Evolutionary conservation across 768 basidiomycete genomes (phyloP), one percentile per base, ranked within the genome.

Genomic region (Mrakia frigida): DNA sequence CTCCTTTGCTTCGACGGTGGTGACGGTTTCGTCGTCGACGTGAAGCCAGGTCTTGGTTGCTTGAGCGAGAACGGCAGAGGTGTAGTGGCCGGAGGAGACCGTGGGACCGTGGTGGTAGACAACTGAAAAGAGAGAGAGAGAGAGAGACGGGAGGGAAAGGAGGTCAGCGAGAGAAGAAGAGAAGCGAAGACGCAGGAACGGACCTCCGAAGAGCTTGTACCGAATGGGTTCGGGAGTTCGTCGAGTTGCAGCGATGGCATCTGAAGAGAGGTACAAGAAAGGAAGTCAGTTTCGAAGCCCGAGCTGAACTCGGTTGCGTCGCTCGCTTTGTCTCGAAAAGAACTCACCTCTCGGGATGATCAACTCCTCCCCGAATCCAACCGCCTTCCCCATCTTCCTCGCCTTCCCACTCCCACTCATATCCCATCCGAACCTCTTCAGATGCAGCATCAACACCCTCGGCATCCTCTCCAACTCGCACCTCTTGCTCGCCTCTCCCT

Each of bases 61-160:
- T 25, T 77, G 74, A 43, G 92, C 90, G 2, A 95, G 85, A 14
- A 95, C 91, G 80, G 94, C 91, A 67, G 96, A 88, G 3, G 95
- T 98, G 84, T 98, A 98, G 83, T 98, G 96, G 0, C 96, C 96
- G 3, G 94, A 94, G 0, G 90, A 90, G 0, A 96, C 93, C 10
- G 92, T 92, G 39, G 87, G 85, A 2, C 96, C 96, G 79, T 99
- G 95, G 82, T 99, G 96, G 83, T 98, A 98, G 18, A 98, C 84
- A 13, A 90, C 96, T 92, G 78, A 3, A 23, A 39, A 33, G 35
- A 37, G 31, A 53, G 28, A n/a, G 18, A 9, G 35, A 4, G 56
- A 71, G n/a, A n/a, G 52, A n/a, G 73, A 39, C 11, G 14, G 9
- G n/a, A 4, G 41, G 67, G 46, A 39, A 53, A 39, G 65, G n/a